Evolutionary conservation across 2,329 filamentous ascomycete species (phyloP), one percentile per base, ranked within the genome.

Genomic region (Neocucurbitaria cava): DNA sequence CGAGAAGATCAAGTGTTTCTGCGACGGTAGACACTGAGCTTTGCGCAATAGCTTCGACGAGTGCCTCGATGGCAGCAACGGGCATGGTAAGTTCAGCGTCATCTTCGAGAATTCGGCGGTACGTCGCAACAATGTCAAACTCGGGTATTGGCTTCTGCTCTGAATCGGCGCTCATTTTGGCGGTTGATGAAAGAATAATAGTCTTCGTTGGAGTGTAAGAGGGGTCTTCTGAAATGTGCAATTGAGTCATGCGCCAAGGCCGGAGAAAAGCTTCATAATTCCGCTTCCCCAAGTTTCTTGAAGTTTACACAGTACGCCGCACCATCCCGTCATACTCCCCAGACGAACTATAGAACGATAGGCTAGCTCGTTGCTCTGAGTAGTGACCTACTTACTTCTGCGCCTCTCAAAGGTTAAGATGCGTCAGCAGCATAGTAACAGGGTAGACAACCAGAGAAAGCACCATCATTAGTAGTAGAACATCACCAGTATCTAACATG

Each of bases 1-100:
- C 87, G 59, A 98, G 85, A 41, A 93, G 86, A 66, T 94, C 89
- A 73, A 98, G 89, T 31, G 94, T 97, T 81, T 99, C 95, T 78
- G 90, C 94, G 68, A 96, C 91, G 53, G 95, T 99, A 20, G 88
- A 90, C 6, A 92, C 89, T 58, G 88, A 87, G 41, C 88, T 90
- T 61, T 89, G 85, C 70, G 89, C 88, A 55, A 98, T 89, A 56
- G 95, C 89, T 71, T 89, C 87, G 64, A 98, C 95, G 55, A 99
- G 84, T 24, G 92, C 88, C 79, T 96, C 91, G 72, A 96, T 96
- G 54, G 93, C 92, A 18, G 95, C 95, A 50, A 99, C 91, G 59
- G 95, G 93, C 86, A 96, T 97, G 31, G 94, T 97, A 48, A 98
- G 84, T 58, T 96, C 91, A 10, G 89, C 84, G 74, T 98, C 92